Evolutionary conservation across 164 flowering plant species (phyloP).

Genomic region (Nymphaea thermarum): DNA sequence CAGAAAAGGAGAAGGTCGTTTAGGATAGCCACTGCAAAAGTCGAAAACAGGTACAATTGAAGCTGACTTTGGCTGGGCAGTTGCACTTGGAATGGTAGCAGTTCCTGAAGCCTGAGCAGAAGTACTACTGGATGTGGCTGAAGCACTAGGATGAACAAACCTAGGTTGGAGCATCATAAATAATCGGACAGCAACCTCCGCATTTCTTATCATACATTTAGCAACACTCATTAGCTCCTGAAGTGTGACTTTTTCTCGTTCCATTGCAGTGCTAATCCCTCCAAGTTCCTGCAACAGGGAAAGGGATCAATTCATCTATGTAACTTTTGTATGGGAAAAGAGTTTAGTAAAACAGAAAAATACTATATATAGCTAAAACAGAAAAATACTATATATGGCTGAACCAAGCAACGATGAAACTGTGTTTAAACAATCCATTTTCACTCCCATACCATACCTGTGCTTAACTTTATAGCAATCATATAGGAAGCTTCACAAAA

Average conservation of each 20-base stretch:
- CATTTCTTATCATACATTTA: slow-evolving; percentile 71
- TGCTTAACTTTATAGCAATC: too few species aligned
- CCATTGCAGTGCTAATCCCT: slow-evolving; percentile 71
- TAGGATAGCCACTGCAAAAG: slow-evolving; percentile 83
- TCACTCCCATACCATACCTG: too few species aligned
- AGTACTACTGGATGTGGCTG: slow-evolving; percentile 26
- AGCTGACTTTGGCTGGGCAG: slow-evolving; percentile 32
- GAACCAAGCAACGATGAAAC: neutral
- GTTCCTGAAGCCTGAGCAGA: slow-evolving; percentile 47
- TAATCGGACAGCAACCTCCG: slow-evolving; percentile 88
- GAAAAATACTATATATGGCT: too few species aligned
- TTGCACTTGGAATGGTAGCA: slow-evolving; percentile 24
- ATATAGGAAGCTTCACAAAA: too few species aligned
- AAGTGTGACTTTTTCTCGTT: slow-evolving; percentile 55
- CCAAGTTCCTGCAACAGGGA: slow-evolving; percentile 71
- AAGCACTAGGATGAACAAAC: slow-evolving; percentile 43
- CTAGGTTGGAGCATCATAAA: slow-evolving; percentile 82
- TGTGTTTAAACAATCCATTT: neutral
- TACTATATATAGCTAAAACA: too few species aligned
- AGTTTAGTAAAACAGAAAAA: too few species aligned
- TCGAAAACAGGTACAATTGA: slow-evolving; percentile 61
- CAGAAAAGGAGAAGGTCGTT: slow-evolving; percentile 79
- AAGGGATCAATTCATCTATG: neutral
- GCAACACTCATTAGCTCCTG: slow-evolving; percentile 64
- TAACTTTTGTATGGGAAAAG: neutral